Evolutionary conservation across 257 asterid species (phyloP), one percentile per base, ranked within the genome.

Genomic region (Solanum lycopersicoides): DNA sequence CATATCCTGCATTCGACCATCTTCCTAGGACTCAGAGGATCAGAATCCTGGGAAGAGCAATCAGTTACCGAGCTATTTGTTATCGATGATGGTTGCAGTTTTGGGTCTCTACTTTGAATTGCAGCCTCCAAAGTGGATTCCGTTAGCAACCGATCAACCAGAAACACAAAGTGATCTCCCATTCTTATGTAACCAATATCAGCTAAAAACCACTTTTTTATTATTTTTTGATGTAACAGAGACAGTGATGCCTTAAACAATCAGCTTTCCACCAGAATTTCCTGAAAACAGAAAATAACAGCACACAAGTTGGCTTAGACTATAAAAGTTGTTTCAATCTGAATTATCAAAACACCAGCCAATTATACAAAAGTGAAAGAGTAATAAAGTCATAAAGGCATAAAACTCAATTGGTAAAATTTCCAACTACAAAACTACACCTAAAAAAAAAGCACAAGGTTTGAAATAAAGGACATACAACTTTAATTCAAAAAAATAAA

Each of bases 141-240:
- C 2, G 99, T 97, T 41, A 97, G 95, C 95, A 97, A 91, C 3
- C 98, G 97, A 93, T 95, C 99, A 12, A 97, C 99, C 88, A 97
- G 93, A 92, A 97, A 90, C 86, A 95, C 99, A 87, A 97, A 95
- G 88, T 97, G 99, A 92, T 97, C 99, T 79, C 98, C 99, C 99
- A 97, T 95, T 75, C 41, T 91, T 80, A 9, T 80, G 11, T 72
- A 39, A 47, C 63, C 30, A 34, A 76, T 32, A 37, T 23, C 50
- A 65, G 50, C 74, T 71, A 47, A 80, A 75, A 42, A 65, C 68
- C 60, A 56, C 89, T 59, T 68, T 72, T 34, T 30, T 6, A 68
- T 13, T 66, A 12, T 12, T 66, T 68, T 68, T 44, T 37, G 35
- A 71, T 65, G 47, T 37, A 39, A 80, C 84, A 39, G 18, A 50